Base-by-base conservation (phyloP, 2,329 filamentous ascomycete genomes). In the Verticillium nonalfalfae region DNA sequence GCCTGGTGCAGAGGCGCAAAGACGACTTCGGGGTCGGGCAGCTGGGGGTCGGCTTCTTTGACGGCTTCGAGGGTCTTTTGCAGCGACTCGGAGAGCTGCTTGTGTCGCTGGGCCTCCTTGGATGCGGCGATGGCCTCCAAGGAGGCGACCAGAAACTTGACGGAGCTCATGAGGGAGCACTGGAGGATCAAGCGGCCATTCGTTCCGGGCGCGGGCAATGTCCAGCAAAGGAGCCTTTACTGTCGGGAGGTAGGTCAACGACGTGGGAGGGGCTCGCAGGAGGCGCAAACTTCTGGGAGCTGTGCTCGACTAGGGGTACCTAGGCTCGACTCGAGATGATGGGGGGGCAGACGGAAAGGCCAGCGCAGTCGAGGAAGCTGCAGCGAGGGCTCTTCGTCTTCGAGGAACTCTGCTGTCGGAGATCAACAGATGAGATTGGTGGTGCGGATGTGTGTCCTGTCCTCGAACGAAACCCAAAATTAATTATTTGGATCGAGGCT, bases 131-230 rank as follows among this genome's bases (percentile, higher is more conserved):
- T 97, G 73, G 88, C 89, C 81, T 97, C 95, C 72, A 99, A 80
- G 45, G 95, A 94, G 71, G 91, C 93, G 71, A 96, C 88, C 70
- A 99, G 92, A 74, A 99, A 99, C 70, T 97, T 93, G 70, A 96
- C 88, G 68, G 95, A 98, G 83, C 90, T 96, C 80, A 96, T 90
- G 68, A 86, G 89, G 72, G 86, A 84, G 70, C 79, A 72, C 69
- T 69, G 66, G 68, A 68, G 67, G 64, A 66, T 65, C 73, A 69
- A 75, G 74, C 68, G 73, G 78, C 74, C 80, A 82, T 82, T 74
- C 79, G 80, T 58, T 34, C 38, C 45, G 45, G 34, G 45, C 26
- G 26, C 26, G 26, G 26, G 4, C 26, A 31, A 56, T 18, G 31
- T 62, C 52, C 4, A 31, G 26, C 26, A 31, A 31, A 31, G 26